phyloP scores from a whole-genome alignment of 1,139 yeast genomes.

The Hansenula sp. region DNA sequence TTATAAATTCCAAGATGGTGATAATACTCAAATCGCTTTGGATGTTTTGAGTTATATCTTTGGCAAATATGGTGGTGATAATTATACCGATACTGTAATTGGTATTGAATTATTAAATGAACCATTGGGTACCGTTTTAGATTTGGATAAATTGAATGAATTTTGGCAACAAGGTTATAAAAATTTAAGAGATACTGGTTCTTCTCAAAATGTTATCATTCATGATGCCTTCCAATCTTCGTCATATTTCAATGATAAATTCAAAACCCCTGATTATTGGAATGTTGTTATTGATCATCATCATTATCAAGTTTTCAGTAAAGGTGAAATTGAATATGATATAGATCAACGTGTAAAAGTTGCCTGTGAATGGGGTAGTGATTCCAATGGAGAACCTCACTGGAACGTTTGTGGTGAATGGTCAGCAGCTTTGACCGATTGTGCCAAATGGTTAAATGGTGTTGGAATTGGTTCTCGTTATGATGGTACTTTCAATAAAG shows the following conservation, averaged over 20 bases:
- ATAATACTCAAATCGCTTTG: conserved; percentile 49
- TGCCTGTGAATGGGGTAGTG: conserved; percentile 63
- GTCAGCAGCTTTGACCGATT: conserved; percentile 92
- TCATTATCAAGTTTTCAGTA: conserved; percentile 82
- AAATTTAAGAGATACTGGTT: conserved; percentile 28
- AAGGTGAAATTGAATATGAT: conserved; percentile 49
- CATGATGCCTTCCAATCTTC: conserved; percentile 56
- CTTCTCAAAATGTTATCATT: conserved; percentile 30
- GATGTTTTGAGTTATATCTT: conserved; percentile 45
- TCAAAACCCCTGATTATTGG: conserved; percentile 42
- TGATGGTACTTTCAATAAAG: conserved; percentile 53
- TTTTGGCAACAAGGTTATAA: conserved; percentile 42
- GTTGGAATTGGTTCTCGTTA: conserved; percentile 85
- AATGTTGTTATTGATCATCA: conserved; percentile 85
- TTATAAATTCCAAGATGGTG: conserved; percentile 48
- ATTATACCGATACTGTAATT: conserved; percentile 66
- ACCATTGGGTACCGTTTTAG: conserved; percentile 72
- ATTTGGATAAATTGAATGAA: conserved; percentile 53
- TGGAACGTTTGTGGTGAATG: conserved; percentile 90
- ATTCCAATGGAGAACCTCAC: conserved; percentile 49
- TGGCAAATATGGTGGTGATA: conserved; percentile 61
- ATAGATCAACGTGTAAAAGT: conserved; percentile 58
- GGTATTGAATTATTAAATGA: conserved; percentile 89
- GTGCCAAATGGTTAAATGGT: conserved; percentile 90
- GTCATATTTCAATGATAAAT: conserved; percentile 62